Conservation (phyloP, 2,329 filamentous ascomycete genomes). For the Penicillium griseofulvum region DNA sequence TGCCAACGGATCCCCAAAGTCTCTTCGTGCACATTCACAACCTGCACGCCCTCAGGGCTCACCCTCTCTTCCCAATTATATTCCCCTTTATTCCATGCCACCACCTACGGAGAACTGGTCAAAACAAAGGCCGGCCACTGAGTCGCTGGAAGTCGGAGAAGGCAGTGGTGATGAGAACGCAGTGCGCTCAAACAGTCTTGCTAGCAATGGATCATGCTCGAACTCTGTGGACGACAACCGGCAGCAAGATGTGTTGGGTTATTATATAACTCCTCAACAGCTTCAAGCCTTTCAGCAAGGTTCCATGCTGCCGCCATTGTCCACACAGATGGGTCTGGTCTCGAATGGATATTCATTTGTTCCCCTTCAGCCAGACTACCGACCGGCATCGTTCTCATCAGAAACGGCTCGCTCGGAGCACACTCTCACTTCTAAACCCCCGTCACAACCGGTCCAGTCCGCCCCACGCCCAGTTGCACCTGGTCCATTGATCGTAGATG, state of each 20-base stretch:
- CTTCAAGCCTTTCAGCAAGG: constrained; percentile 42
- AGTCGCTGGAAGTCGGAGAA: constrained; percentile 33
- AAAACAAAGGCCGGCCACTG: constrained; percentile 32
- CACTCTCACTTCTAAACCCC: constrained; percentile 19
- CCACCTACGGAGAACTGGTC: constrained; percentile 30
- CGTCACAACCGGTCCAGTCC: constrained; percentile 17
- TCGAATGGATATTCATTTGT: constrained; percentile 39
- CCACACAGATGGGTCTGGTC: constrained; percentile 39
- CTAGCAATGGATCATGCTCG: constrained; percentile 32
- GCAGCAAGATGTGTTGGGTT: constrained; percentile 46
- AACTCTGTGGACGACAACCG: constrained; percentile 39
- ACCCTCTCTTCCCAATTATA: constrained; percentile 30
- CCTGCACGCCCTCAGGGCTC: constrained; percentile 47
- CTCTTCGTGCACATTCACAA: constrained; percentile 50
- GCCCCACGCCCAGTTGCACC: constrained; percentile 29
- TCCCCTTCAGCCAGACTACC: constrained; percentile 35
- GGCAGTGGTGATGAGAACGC: constrained; percentile 34
- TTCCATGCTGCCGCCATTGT: constrained; percentile 38
- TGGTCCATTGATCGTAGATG: constrained; percentile 49
- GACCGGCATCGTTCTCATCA: constrained; percentile 24
- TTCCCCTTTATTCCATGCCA: constrained; percentile 33
- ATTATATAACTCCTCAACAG: constrained; percentile 47
- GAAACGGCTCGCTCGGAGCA: constrained; percentile 30
- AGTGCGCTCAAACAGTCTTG: constrained; percentile 33
- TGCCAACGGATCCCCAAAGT: constrained; percentile 43